A percentile compares a stretch with the other conserved stretches of the same genome.
Conservation (phyloP, 352 stramenopile species). For the Pythium graminicola region DNA sequence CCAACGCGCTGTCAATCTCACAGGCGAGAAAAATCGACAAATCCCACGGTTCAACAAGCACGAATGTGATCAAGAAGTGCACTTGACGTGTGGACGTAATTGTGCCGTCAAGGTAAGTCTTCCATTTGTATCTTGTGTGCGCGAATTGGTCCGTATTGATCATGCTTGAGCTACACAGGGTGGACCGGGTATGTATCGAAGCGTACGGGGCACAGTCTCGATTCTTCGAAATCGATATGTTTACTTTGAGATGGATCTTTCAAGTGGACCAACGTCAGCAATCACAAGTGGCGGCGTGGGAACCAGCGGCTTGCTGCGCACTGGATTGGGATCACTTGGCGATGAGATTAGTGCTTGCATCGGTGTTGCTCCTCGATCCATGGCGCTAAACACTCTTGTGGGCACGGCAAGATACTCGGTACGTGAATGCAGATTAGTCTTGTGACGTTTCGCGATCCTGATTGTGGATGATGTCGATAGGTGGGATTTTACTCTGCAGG, state of each 20-base stretch:
- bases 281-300: slow-evolving; percentile 13
- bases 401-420: slow-evolving; percentile 76
- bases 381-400: slow-evolving; percentile 75
- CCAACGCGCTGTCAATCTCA: slow-evolving; percentile 68
- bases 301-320: not conserved
- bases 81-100: slow-evolving; percentile 77
- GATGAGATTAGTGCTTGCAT: slow-evolving; percentile 72
- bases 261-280: slow-evolving; percentile 38
- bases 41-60: slow-evolving; percentile 72
- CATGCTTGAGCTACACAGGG: slow-evolving; percentile 18
- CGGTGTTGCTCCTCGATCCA: slow-evolving; percentile 62
- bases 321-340: not conserved
- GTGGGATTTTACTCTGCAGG: slow-evolving; percentile 79
- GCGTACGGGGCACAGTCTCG: slow-evolving; percentile 55
- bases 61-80: slow-evolving; percentile 81
- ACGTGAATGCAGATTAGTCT: slow-evolving; percentile 7
- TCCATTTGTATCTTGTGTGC: not conserved
- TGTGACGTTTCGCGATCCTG: not conserved
- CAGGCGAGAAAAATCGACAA: slow-evolving; percentile 40
- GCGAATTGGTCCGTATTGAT: not conserved
- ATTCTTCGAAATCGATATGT: slow-evolving; percentile 63
- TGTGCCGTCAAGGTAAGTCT: slow-evolving; percentile 64
- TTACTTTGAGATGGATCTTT: slow-evolving; percentile 83
- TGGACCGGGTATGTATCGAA: slow-evolving; percentile 68
- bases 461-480: slow-evolving; percentile 23